Evolutionary conservation across 176 grass and related monocot genomes (phyloP).

Genomic region (Stipa capillata): DNA sequence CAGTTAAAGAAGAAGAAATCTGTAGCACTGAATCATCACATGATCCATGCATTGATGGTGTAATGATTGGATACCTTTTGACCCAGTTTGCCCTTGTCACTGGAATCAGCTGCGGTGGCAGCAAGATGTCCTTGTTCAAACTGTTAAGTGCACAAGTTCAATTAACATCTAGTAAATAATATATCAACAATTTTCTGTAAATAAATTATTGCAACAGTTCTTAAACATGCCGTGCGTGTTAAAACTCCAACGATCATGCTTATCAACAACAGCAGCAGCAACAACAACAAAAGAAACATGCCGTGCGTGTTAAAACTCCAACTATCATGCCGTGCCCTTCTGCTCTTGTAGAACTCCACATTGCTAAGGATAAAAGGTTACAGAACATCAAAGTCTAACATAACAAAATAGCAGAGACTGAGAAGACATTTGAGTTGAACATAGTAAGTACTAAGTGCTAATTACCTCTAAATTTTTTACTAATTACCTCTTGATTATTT

Average conservation of each 20-base stretch:
- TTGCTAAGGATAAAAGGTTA: neutral
- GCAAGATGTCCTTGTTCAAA: constrained; percentile 42
- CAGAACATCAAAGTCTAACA: neutral
- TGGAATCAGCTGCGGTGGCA: constrained; percentile 7
- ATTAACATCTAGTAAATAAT: constrained; percentile 1
- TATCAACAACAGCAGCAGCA: neutral
- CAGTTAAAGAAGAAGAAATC: constrained; percentile 7
- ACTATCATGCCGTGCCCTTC: no score
- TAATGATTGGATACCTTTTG: constrained; percentile 34
- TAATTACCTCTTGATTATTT: constrained; percentile 49
- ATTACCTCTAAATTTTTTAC: no score
- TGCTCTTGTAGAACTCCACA: neutral
- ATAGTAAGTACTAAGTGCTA: no score
- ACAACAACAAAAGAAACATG: neutral
- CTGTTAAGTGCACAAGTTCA: constrained; percentile 15
- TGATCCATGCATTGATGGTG: neutral
- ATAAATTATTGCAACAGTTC: neutral
- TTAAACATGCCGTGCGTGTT: neutral
- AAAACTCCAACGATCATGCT: neutral
- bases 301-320: no score
- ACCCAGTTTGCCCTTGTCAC: constrained; percentile 45
- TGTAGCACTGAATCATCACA: neutral
- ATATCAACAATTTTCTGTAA: neutral
- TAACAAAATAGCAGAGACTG: neutral
- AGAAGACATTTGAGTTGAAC: neutral